These are phyloP conservation scores for Microbotryum saponariae DNA, from an alignment of 1,284 basidiomycete genomes.

Conservation along the genomic window DNA sequence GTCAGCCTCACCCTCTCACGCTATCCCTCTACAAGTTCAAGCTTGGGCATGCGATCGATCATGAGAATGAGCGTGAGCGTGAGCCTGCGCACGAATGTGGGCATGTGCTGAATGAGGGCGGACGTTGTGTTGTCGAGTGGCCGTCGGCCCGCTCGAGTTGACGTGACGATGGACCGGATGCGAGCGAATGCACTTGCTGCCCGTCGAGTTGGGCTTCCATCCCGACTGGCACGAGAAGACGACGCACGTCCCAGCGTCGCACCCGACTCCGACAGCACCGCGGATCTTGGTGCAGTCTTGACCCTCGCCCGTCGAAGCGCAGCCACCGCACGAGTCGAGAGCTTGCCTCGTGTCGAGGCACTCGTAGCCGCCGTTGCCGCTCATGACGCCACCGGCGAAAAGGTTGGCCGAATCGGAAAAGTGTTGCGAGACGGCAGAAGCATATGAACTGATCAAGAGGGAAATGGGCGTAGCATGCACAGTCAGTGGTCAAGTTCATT, in stretches of 20 bases:
- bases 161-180: not conserved
- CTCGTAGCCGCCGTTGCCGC: slow-evolving; percentile 36
- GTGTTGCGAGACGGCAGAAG: slow-evolving; percentile 20
- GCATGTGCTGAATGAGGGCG: slow-evolving; percentile 1
- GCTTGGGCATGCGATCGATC: no score
- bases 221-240: slow-evolving; percentile 38
- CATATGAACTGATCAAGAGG: slow-evolving; percentile 11
- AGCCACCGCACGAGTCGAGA: slow-evolving; percentile 58
- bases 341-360: slow-evolving; percentile 42
- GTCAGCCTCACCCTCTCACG: no score
- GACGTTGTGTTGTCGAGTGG: slow-evolving; percentile 7
- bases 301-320: slow-evolving; percentile 53
- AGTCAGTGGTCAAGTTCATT: no score
- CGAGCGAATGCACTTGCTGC: not conserved
- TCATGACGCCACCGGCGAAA: not conserved
- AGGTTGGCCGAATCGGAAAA: slow-evolving; percentile 13
- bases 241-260: slow-evolving; percentile 13
- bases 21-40: no score
- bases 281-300: slow-evolving; percentile 61
- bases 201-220: slow-evolving; percentile 18
- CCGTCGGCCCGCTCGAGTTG: slow-evolving; percentile 9
- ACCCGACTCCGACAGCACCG: slow-evolving; percentile 56
- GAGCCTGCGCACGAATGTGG: not conserved
- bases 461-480: no score
- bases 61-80: no score